Evolutionary conservation across 176 grass and related monocot species (phyloP).

Genomic region (Phoenix dactylifera): DNA sequence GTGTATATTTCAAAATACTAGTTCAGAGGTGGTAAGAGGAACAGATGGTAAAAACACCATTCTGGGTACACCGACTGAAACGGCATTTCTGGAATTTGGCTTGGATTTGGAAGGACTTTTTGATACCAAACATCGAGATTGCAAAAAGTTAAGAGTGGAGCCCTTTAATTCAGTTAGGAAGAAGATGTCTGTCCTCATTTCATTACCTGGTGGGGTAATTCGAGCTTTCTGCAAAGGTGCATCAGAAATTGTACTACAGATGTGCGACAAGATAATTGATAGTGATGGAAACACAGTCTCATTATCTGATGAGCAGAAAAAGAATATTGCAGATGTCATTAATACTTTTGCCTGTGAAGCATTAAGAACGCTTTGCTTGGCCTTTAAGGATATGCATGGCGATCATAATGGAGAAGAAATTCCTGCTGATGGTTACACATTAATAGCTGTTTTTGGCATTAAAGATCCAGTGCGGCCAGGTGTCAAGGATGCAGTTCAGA

Average conservation of each 20-base stretch:
- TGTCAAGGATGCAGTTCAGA: conserved; percentile 72
- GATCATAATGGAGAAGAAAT: conserved; percentile 30
- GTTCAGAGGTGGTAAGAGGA: conserved; percentile 62
- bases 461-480: conserved; percentile 82
- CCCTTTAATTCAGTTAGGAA: conserved; percentile 97
- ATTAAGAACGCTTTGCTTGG: conserved; percentile 85
- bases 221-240: conserved; percentile 75
- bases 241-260: conserved; percentile 67
- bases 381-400: conserved; percentile 58
- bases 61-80: conserved; percentile 91
- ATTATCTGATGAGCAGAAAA: conserved; percentile 36
- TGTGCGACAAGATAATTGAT: conserved; percentile 49
- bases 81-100: conserved; percentile 77
- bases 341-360: conserved; percentile 70
- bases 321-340: conserved; percentile 48
- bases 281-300: conserved; percentile 29
- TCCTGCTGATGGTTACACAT: conserved; percentile 58
- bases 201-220: conserved; percentile 38
- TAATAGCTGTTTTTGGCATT: conserved; percentile 81
- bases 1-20: conserved; percentile 72
- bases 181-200: conserved; percentile 67
- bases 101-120: conserved; percentile 52
- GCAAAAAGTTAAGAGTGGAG: conserved; percentile 66
- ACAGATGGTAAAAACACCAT: conserved; percentile 55
- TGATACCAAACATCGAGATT: conserved; percentile 12